Conservation (phyloP, 2,329 filamentous ascomycete species). For the Botrytis byssoidea region DNA sequence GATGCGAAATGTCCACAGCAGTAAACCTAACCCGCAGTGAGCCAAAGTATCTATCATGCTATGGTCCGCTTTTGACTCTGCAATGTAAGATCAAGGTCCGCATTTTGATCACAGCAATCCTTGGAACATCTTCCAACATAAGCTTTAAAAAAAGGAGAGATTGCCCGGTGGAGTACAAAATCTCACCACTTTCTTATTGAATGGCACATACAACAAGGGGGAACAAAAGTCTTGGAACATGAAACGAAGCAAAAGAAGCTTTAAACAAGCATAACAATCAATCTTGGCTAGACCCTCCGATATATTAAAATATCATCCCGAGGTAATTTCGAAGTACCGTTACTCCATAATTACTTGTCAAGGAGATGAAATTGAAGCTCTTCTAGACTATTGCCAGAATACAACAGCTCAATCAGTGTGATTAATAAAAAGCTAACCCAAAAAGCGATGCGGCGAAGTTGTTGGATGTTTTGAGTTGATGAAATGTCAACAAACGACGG, state of each 20-base stretch:
- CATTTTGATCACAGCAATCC: background rate
- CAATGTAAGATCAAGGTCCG: background rate
- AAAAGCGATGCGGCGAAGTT: background rate
- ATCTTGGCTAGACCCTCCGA: background rate
- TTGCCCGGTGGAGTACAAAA: background rate
- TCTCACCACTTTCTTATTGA: no score
- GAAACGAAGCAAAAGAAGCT: slow-evolving; percentile 11
- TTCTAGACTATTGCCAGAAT: background rate
- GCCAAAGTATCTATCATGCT: background rate
- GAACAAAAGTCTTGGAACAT: background rate
- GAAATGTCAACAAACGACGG: background rate
- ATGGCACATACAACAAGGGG: background rate
- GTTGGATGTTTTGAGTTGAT: slow-evolving; percentile 5
- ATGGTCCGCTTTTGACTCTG: background rate
- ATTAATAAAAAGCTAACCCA: background rate
- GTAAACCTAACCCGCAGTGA: background rate
- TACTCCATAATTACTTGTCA: background rate
- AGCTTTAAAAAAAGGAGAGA: background rate
- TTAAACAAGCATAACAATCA: background rate
- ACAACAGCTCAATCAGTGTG: background rate
- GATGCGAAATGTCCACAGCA: background rate
- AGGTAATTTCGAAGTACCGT: slow-evolving; percentile 7
- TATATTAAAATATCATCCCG: background rate
- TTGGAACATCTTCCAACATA: background rate
- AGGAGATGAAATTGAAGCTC: background rate